Conservation (phyloP, 1,139 yeast species). For the Geotrichum restrictum region DNA sequence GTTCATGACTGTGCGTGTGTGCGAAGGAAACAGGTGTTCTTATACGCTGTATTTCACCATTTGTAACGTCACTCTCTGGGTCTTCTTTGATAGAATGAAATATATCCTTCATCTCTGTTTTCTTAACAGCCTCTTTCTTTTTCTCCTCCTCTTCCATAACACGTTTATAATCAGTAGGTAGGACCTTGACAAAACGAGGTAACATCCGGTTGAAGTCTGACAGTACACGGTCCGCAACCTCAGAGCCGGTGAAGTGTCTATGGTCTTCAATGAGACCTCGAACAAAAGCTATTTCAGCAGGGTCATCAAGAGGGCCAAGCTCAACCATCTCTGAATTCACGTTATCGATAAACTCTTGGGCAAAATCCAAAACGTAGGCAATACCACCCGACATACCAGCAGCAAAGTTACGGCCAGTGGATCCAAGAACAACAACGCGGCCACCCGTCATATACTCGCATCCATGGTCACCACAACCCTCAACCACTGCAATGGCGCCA, state of each 20-base stretch:
- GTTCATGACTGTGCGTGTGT: conserved; percentile 51
- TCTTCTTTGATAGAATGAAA: conserved; percentile 68
- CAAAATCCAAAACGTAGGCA: conserved; percentile 92
- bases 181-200: conserved; percentile 86
- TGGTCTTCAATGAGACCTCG: conserved; percentile 93
- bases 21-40: conserved; percentile 24
- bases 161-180: conserved; percentile 86
- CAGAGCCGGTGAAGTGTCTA: conserved; percentile 89
- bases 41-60: conserved; percentile 58
- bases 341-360: conserved; percentile 79
- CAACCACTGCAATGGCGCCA: conserved; percentile 94
- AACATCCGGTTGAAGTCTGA: conserved; percentile 81
- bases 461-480: conserved; percentile 97
- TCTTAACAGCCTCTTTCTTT: conserved; percentile 62
- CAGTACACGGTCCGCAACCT: conserved; percentile 77
- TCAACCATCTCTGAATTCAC: conserved; percentile 82
- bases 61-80: conserved; percentile 80
- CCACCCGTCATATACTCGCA: conserved; percentile 99
- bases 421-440: conserved; percentile 86
- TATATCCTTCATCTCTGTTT: conserved; percentile 46
- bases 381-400: conserved; percentile 99
- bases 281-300: conserved; percentile 88
- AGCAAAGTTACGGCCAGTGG: conserved; percentile 92
- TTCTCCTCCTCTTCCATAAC: conserved; percentile 76
- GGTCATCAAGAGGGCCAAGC: conserved; percentile 69